Percentiles rank a stretch among this genome's conserved stretches.
These are phyloP conservation scores for Zasmidium citrigriseum DNA, from an alignment of 2,329 filamentous ascomycete genomes.

Conservation along the genomic window DNA sequence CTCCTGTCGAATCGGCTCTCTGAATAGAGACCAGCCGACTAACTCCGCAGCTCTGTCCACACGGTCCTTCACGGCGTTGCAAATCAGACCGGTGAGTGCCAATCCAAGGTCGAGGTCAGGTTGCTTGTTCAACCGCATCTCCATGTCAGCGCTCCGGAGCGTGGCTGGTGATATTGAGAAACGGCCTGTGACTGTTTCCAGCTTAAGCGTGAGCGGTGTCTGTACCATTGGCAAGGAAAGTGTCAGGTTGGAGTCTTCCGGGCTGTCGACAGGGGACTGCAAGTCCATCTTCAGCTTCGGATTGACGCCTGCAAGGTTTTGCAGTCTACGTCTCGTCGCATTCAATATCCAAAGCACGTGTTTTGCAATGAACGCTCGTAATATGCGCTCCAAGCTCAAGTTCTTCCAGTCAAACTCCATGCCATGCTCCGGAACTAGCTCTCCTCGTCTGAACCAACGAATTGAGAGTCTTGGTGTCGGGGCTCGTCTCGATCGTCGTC, in stretches of 20 bases:
- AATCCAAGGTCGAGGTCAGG: conserved; percentile 36
- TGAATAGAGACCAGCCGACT: conserved; percentile 63
- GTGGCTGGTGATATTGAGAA: conserved; percentile 66
- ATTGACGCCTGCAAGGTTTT: conserved; percentile 36
- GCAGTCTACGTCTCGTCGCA: conserved; percentile 64
- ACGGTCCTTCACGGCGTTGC: conserved; percentile 54
- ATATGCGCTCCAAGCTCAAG: conserved; percentile 72
- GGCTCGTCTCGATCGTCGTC: conserved; percentile 33
- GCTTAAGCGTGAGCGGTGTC: conserved; percentile 58
- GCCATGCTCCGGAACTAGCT: conserved; percentile 66
- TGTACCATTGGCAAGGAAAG: conserved; percentile 69
- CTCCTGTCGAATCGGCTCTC: conserved; percentile 50
- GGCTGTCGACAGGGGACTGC: conserved; percentile 60
- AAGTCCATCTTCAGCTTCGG: conserved; percentile 41
- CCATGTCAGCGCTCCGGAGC: conserved; percentile 49
- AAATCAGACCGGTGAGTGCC: conserved; percentile 13
- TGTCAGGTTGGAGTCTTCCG: conserved; percentile 66
- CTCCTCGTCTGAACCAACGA: conserved; percentile 83
- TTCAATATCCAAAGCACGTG: conserved; percentile 73
- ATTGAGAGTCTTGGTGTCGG: conserved; percentile 50
- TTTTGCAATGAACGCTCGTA: conserved; percentile 72
- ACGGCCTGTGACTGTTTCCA: conserved; percentile 78
- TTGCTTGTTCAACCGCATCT: conserved; percentile 66
- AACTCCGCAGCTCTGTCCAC: conserved; percentile 62
- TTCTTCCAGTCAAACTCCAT: conserved; percentile 66